Evolutionary conservation across 1,284 basidiomycete genomes (phyloP), one percentile per base, ranked within the genome.

Genomic region (Fomitopsis pinicola): DNA sequence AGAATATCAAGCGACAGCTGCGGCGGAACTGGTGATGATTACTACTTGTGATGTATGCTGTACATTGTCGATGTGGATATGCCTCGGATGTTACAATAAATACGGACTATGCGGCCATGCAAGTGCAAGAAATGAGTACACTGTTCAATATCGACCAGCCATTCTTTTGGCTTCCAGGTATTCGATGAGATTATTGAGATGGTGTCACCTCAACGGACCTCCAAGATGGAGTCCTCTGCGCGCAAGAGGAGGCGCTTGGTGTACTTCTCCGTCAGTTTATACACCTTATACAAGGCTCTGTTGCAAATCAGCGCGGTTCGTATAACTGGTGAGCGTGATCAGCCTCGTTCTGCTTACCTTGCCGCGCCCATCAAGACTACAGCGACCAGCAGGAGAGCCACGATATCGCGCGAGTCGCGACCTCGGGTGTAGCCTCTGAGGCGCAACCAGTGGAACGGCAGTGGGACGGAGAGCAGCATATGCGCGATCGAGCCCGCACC

Each of bases 221-320:
- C 91, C 46, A 92, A 76, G 61, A 93, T 92, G 1, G 85, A 86
- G 71, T 90, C 87, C 70, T 93, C 90, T 5, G 89, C 88, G 42
- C 87, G 83, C 7, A 84, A 74, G 19, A 93, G 77, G n/a, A 88
- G 58, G 22, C 83, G 80, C 69, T 85, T 82, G 1, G 87, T 82
- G 44, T 82, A 68, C 48, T 70, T 76, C 68, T 88, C 80, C 2
- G 89, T 92, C 36, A 86, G 69, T 58, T 78, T 73, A 70, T 91
- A 93, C 4, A 92, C 86, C 62, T 87, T 81, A 69, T 82, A 82
- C 35, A 92, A 68, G 10, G 90, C 87, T 68, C 90, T 92, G 64
- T 15, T 59, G 55, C 30, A 22, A 22, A 17, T 44, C 28, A 42
- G 22, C 35, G 8, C 26, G 14, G 58, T 38, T 52, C 26, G 8